Evolutionary conservation across 2,329 filamentous ascomycete species (phyloP).

Genomic region (Trichoderma koningiopsis): DNA sequence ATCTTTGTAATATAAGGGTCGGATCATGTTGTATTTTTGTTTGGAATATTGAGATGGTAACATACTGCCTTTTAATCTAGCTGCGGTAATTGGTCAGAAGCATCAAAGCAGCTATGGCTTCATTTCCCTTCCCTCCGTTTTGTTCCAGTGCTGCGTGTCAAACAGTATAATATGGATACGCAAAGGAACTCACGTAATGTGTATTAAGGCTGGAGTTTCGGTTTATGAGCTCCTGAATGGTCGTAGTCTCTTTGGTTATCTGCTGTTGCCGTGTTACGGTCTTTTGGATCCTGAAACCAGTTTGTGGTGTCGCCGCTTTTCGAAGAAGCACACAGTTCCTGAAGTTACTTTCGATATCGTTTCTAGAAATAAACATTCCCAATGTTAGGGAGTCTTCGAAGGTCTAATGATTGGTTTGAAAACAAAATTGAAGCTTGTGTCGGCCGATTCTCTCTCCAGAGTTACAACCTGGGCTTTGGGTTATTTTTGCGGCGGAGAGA

Average conservation of each 20-base stretch:
- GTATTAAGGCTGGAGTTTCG: not conserved
- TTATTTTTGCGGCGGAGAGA: not conserved
- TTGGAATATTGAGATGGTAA: not conserved
- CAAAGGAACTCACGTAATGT: not conserved
- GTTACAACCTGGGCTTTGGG: too few relatives aligned
- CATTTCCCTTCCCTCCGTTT: not conserved
- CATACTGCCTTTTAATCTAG: not conserved
- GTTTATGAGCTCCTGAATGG: not conserved
- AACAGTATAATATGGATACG: not conserved
- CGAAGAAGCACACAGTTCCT: not conserved
- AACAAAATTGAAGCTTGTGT: not conserved
- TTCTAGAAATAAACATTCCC: not conserved
- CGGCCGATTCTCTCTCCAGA: not conserved
- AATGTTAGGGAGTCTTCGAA: not conserved
- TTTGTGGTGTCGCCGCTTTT: not conserved
- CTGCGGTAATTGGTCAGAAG: not conserved
- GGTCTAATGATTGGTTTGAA: not conserved
- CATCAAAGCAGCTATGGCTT: not conserved
- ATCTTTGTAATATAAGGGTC: not conserved
- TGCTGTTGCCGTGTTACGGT: not conserved
- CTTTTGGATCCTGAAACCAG: not conserved
- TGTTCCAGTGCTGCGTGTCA: not conserved
- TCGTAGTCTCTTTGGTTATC: not conserved
- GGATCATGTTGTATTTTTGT: not conserved
- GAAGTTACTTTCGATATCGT: not conserved